Conservation (phyloP, 2,329 filamentous ascomycete genomes). For the Coniochaeta sp. region DNA sequence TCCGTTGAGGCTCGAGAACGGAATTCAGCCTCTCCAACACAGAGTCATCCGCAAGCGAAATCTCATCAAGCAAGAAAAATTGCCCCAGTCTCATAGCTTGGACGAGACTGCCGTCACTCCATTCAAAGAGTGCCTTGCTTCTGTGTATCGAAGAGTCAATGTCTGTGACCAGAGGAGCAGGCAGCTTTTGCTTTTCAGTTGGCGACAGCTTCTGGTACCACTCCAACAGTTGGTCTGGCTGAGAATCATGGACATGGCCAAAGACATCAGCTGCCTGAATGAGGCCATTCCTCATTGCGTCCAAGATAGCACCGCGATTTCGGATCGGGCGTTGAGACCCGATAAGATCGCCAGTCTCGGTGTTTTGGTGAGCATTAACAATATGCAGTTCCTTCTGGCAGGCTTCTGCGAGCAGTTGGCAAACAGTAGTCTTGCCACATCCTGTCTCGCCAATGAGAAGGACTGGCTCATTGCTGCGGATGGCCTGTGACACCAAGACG, state of each 20-base stretch:
- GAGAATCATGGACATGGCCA: slow-evolving; percentile 29
- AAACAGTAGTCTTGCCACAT: slow-evolving; percentile 95
- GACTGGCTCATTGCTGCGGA: slow-evolving; percentile 88
- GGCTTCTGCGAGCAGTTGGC: slow-evolving; percentile 82
- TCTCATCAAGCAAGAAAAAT: slow-evolving; percentile 93
- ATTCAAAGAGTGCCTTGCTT: slow-evolving; percentile 86
- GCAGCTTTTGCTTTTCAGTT: slow-evolving; percentile 35
- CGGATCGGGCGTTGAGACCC: slow-evolving; percentile 88
- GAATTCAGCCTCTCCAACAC: slow-evolving; percentile 95
- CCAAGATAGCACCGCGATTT: slow-evolving; percentile 69
- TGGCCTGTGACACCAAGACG: slow-evolving; percentile 76
- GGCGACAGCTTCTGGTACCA: slow-evolving; percentile 48
- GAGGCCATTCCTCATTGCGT: slow-evolving; percentile 58
- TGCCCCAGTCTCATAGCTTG: slow-evolving; percentile 86
- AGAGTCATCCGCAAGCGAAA: slow-evolving; percentile 94
- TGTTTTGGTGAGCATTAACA: slow-evolving; percentile 96
- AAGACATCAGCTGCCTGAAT: slow-evolving; percentile 33
- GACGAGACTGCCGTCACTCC: slow-evolving; percentile 89
- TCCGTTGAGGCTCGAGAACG: slow-evolving; percentile 82
- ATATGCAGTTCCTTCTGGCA: slow-evolving; percentile 71
- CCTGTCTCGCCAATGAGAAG: slow-evolving; percentile 94
- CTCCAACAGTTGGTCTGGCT: slow-evolving; percentile 48
- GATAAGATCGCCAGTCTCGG: slow-evolving; percentile 94
- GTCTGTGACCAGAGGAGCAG: slow-evolving; percentile 37
- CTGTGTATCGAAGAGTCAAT: slow-evolving; percentile 47